Percentiles rank a stretch among this genome's conserved stretches.
Evolutionary conservation across 1,139 yeast species (phyloP).

Genomic region (Sporopachydermia cereana): DNA sequence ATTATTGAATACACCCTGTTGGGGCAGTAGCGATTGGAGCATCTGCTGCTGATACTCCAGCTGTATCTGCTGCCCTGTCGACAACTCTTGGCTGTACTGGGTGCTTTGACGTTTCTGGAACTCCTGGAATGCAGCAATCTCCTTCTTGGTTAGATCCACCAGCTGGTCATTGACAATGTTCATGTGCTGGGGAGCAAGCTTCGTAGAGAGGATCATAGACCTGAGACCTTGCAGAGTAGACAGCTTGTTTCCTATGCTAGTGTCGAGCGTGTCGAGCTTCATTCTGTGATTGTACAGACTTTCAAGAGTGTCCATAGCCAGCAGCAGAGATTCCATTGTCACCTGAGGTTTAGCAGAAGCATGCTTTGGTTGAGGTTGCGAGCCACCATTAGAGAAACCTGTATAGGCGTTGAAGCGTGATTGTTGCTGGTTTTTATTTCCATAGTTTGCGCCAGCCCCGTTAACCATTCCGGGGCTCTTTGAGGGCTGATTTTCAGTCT

Average conservation of each 20-base stretch:
- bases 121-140: slow-evolving; percentile 9
- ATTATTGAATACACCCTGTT: slow-evolving; percentile 10
- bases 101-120: slow-evolving; percentile 12
- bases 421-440: neutral
- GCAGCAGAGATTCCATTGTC: slow-evolving; percentile 16
- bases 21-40: slow-evolving; percentile 14
- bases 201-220: slow-evolving; percentile 18
- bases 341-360: slow-evolving; percentile 7
- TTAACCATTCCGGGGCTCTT: neutral
- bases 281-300: slow-evolving; percentile 28
- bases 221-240: slow-evolving; percentile 22
- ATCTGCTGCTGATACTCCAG: slow-evolving; percentile 18
- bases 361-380: neutral
- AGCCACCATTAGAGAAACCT: neutral
- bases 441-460: neutral
- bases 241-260: slow-evolving; percentile 26
- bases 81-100: slow-evolving; percentile 15
- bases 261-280: slow-evolving; percentile 26
- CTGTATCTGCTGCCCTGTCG: slow-evolving; percentile 14
- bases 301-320: slow-evolving; percentile 30
- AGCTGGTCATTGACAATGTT: slow-evolving; percentile 32
- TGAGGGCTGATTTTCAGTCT: neutral
- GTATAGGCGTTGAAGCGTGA: neutral
- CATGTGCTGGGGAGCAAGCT: slow-evolving; percentile 28
- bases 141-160: slow-evolving; percentile 21